Percentiles rank a stretch among this genome's conserved stretches.
Evolutionary conservation across 345 rosid genomes (phyloP).

Genomic region (Pugionium cornutum): DNA sequence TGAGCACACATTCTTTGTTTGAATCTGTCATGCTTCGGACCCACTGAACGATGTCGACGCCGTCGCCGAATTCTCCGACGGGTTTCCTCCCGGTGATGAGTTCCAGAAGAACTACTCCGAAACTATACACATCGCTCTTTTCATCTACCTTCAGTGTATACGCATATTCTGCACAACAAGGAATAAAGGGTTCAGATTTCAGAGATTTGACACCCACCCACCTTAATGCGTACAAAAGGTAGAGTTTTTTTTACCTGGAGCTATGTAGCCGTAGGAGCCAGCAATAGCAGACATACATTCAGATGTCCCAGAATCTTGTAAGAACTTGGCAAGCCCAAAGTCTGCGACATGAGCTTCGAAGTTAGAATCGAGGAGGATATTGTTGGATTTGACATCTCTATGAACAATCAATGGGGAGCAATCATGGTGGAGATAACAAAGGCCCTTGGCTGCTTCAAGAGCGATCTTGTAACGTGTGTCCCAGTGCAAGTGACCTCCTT

Average conservation of each 20-base stretch:
- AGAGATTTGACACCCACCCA: not conserved
- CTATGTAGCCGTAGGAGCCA: slow-evolving; percentile 92
- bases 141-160: slow-evolving; percentile 57
- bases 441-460: slow-evolving; percentile 79
- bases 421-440: slow-evolving; percentile 81
- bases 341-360: slow-evolving; percentile 92
- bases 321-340: slow-evolving; percentile 86
- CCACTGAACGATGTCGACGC: slow-evolving; percentile 97
- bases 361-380: slow-evolving; percentile 49
- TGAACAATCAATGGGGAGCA: slow-evolving; percentile 66
- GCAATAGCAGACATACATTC: slow-evolving; percentile 95
- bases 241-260: slow-evolving; percentile 47
- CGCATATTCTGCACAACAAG: slow-evolving; percentile 65
- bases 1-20: slow-evolving; percentile 69
- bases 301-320: slow-evolving; percentile 79
- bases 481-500: slow-evolving; percentile 85
- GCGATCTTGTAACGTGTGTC: slow-evolving; percentile 77
- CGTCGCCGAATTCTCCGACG: slow-evolving; percentile 93
- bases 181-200: not conserved
- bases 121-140: too few relatives aligned
- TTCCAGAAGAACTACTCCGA: slow-evolving; percentile 76
- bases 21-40: slow-evolving; percentile 80
- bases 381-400: too few relatives aligned
- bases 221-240: too few relatives aligned
- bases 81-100: slow-evolving; percentile 78